Base-by-base conservation (phyloP, 106 monocot species). In the Dendrobium nobile region DNA sequence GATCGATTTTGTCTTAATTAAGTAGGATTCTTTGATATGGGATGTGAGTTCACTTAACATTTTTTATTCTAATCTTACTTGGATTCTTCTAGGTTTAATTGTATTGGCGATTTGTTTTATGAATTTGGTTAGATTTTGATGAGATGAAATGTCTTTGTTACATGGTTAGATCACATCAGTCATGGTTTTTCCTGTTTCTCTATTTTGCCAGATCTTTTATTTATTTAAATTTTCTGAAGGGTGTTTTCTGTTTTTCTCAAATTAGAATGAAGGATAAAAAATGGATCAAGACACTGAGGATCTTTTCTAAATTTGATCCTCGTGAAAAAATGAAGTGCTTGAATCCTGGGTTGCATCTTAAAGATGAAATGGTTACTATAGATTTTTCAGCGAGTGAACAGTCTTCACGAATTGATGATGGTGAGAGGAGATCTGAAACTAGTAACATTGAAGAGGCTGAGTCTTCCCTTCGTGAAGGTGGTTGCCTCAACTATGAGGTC, bases 381-480 rank as follows among this genome's bases (percentile, higher is more conserved):
- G 82, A 83, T 18, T 72, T 20, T 65, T 83, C 82, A 4, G 41
- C 26, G 2, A 76, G 79, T 17, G 64, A 40, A 8, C 54, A 58
- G 31, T 87, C 89, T 72, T 86, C 90, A 43, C 82, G 47, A 28
- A 84, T 44, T 79, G 85, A 80, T 42, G 84, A 86, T 20, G 77
- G 78, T 44, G 86, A 86, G 47, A 81, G 73, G 20, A 82, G 17
- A 27, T 43, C 88, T 72, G 93, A 93, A 73, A 79, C 68, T n/a
- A 83, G 82, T 20, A 90, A 89, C 75, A 88, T 92, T 37, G 93
- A 96, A 86, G 88, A 92, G 75, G 93, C 93, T 58, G 96, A 93
- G 73, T 92, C 87, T 67, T 87, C 90, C 26, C 86, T 96, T 20
- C 92, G 93, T 37, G 91, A 93, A 59, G 90, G 91, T 16, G 86